These are phyloP conservation scores for Mycogone perniciosa DNA, from an alignment of 2,329 filamentous ascomycete genomes.

Conservation along the genomic window DNA sequence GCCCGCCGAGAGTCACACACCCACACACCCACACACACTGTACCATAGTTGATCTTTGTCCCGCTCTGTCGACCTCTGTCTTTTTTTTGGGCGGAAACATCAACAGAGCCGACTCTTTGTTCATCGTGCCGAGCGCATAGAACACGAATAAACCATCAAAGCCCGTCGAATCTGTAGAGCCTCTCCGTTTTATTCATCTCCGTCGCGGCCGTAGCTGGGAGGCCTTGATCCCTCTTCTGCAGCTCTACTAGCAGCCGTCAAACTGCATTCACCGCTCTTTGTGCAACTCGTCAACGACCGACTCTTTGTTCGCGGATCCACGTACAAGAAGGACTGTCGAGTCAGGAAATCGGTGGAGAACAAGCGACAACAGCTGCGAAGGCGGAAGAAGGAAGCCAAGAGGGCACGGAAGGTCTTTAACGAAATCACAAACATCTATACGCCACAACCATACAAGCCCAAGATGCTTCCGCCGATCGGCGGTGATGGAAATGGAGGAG, in stretches of 20 bases:
- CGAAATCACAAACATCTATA: conserved; percentile 38
- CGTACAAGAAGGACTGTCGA: conserved; percentile 15
- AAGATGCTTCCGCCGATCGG: conserved; percentile 42
- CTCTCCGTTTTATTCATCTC: too few species aligned
- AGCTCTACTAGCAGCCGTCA: conserved; percentile 38
- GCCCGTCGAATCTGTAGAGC: neutral
- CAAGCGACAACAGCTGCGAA: conserved; percentile 29
- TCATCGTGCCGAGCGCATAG: conserved; percentile 4
- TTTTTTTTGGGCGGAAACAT: neutral
- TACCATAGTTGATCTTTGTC: conserved; percentile 8
- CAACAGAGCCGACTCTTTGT: conserved; percentile 2
- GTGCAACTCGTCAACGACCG: conserved; percentile 47
- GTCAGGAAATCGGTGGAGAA: conserved; percentile 23
- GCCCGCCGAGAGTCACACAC: neutral
- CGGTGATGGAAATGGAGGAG: conserved; percentile 24
- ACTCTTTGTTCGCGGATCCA: conserved; percentile 30
- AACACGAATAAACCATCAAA: conserved; percentile 3
- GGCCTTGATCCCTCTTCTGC: neutral
- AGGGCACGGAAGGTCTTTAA: conserved; percentile 34
- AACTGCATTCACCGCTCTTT: conserved; percentile 67
- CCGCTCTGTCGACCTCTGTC: neutral
- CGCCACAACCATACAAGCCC: conserved; percentile 33
- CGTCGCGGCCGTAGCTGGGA: neutral
- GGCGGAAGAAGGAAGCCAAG: conserved; percentile 28
- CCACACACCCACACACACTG: neutral